phyloP scores from a whole-genome alignment of 441 rosid genomes.

The Erysimum pusillum region DNA sequence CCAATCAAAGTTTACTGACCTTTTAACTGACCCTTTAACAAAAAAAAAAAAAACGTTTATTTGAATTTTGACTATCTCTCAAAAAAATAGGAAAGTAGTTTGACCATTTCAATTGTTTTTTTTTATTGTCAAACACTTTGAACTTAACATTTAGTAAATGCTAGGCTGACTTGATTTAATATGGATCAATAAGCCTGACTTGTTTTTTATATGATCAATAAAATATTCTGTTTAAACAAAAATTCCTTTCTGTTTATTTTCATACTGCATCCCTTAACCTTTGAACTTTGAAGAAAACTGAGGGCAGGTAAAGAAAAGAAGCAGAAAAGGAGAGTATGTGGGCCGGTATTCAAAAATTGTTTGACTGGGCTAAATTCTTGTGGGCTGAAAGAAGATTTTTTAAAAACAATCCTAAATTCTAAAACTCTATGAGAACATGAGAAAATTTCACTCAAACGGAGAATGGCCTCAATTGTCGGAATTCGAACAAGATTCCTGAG shows the following conservation, averaged over 20 bases:
- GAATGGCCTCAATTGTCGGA: slow-evolving; percentile 37
- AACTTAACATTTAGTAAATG: slow-evolving; percentile 25
- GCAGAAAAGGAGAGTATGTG: no score
- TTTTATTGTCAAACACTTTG: slow-evolving; percentile 33
- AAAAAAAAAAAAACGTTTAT: slow-evolving; percentile 2
- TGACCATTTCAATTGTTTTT: slow-evolving; percentile 29
- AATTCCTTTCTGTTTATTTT: no score
- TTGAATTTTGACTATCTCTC: slow-evolving; percentile 32
- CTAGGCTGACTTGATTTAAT: slow-evolving; percentile 20
- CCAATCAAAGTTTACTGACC: no score
- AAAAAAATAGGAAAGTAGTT: not conserved
- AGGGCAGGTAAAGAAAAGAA: no score
- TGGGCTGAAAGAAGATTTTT: slow-evolving; percentile 22
- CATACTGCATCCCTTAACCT: no score
- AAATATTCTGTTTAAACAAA: not conserved
- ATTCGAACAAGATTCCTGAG: slow-evolving; percentile 48
- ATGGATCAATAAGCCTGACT: not conserved
- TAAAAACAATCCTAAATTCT: not conserved
- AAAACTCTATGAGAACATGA: not conserved
- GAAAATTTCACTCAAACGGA: not conserved
- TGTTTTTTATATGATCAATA: slow-evolving; percentile 1
- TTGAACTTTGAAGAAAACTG: no score
- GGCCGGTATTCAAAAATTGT: not conserved
- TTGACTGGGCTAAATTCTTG: not conserved
- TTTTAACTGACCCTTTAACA: no score